A percentile compares a stretch with the other conserved stretches of the same genome.
These are phyloP conservation scores for Aspergillus costaricaensis DNA, from an alignment of 2,329 filamentous ascomycete genomes.

Conservation along the genomic window DNA sequence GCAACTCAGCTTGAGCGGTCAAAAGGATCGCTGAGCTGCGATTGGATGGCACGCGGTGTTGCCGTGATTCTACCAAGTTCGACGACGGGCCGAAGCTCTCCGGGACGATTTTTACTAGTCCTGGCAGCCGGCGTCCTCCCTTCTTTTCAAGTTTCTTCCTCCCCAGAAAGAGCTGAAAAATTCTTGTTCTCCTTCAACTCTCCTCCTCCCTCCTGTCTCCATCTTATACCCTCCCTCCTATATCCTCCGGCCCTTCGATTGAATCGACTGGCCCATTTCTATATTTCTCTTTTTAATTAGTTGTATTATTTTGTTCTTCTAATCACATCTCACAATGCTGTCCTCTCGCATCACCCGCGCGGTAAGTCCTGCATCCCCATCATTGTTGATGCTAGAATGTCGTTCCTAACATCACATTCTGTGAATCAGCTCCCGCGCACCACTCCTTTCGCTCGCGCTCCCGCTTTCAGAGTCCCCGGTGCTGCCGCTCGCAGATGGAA, in stretches of 20 bases:
- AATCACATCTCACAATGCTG: constrained; percentile 61
- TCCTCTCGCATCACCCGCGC: constrained; percentile 71
- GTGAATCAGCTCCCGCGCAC: constrained; percentile 72
- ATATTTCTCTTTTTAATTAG: constrained; percentile 33
- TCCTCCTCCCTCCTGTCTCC: constrained; percentile 9
- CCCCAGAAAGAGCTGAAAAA: constrained; percentile 19
- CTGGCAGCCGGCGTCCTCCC: constrained; percentile 25
- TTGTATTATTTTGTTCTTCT: constrained; percentile 38
- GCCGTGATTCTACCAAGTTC: constrained; percentile 41
- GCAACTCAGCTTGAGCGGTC: constrained; percentile 20
- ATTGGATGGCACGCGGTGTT: constrained; percentile 21
- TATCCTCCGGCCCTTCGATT: constrained; percentile 30
- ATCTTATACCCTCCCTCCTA: constrained; percentile 20
- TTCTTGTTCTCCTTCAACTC: constrained; percentile 25
- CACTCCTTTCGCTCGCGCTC: constrained; percentile 67
- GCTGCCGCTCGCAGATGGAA: constrained; percentile 67
- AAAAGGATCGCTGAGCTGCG: constrained; percentile 15
- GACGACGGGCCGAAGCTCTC: constrained; percentile 39
- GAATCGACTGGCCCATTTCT: constrained; percentile 35
- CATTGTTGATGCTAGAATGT: background rate
- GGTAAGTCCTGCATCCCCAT: constrained; percentile 57
- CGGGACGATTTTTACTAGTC: constrained; percentile 36
- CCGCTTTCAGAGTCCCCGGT: constrained; percentile 68
- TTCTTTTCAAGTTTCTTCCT: constrained; percentile 34
- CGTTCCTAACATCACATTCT: constrained; percentile 12